Evolutionary conservation across 257 asterid species (phyloP).

Genomic region (Verbena officinalis): DNA sequence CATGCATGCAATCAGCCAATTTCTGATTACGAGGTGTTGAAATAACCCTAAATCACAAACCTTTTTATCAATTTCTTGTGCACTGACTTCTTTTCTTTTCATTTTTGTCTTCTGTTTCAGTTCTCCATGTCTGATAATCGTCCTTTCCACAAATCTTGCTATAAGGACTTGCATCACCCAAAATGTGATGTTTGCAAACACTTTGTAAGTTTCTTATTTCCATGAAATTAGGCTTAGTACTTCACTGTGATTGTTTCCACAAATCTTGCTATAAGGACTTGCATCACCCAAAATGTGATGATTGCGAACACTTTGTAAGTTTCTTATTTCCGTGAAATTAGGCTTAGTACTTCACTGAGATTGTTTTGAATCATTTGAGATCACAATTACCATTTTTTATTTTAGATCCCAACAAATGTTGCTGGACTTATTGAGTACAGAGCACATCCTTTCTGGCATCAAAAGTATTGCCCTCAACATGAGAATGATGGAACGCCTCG

Average conservation of each 20-base stretch:
- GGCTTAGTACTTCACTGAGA: too few relatives aligned
- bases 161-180: conserved; percentile 91
- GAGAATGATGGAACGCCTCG: conserved; percentile 97
- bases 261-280: conserved; percentile 91
- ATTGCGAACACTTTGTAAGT: conserved; percentile 90
- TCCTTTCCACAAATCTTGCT: conserved; percentile 94
- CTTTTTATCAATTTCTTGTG: conserved; percentile 10
- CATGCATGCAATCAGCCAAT: conserved; percentile 78
- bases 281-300: conserved; percentile 98
- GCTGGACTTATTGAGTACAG: conserved; percentile 94
- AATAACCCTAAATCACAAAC: conserved; percentile 8
- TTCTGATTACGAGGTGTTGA: conserved; percentile 89
- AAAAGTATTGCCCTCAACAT: conserved; percentile 93
- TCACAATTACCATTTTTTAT: too few relatives aligned
- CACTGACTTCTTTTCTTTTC: conserved; percentile 26
- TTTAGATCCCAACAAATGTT: conserved; percentile 81
- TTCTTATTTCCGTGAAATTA: neutral
- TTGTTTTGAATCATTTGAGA: too few relatives aligned
- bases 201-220: conserved; percentile 61
- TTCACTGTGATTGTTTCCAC: too few relatives aligned
- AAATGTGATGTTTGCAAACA: conserved; percentile 95
- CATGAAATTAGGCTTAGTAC: too few relatives aligned
- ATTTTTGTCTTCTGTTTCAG: conserved; percentile 50
- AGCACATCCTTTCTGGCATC: conserved; percentile 99
- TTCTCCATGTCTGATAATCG: conserved; percentile 85